Base-by-base conservation (phyloP, 1,139 yeast genomes). In the Wickerhamomyces sp. region DNA sequence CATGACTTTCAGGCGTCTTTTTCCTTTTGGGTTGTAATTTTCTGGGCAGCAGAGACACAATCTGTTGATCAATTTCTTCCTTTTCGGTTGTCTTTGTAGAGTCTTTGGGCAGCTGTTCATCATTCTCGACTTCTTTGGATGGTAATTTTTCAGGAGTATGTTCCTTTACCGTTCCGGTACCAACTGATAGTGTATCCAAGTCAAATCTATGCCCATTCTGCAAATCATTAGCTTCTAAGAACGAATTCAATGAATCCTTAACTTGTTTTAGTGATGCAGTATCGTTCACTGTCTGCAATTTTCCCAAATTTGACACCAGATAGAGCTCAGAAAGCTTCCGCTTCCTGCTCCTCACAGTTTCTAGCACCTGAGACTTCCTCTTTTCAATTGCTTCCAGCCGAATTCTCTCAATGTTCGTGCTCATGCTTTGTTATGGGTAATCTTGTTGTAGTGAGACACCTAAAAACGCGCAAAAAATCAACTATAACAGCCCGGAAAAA, bases 321-420 rank as follows among this genome's bases (percentile, higher is more conserved):
- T 74, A 78, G 19, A 78, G 58, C 52, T 78, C 81, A 1, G 78
- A 65, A 26, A 78, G 60, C 52, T 75, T 76, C 21, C 78, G 60
- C 50, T 75, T 76, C 37, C 84, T 61, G 36, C 59, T 57, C 39
- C 62, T 59, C n/a, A 68, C 55, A 26, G 70, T 51, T 25, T 62
- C 66, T 43, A 36, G 36, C 44, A 71, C 63, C 27, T 62, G 68
- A 33, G 62, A 68, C 27, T 68, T 61, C 39, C 74, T 60, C 45
- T 63, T 61, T 39, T 70, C 75, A 28, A 71, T 62, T 24, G 72
- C 64, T 41, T 70, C 76, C 24, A 64, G 53, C 28, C 74, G 68
- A 38, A 70, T 60, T 41, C 67, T 54, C 39, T 69, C 74, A 61
- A 68, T 63, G 36, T 43, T 44, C 4, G 47, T 41, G 26, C 30